A percentile compares a stretch with the other conserved stretches of the same genome.
These are phyloP conservation scores for Antarctomyces pellizariae DNA, from an alignment of 495 filamentous ascomycete species.

Conservation along the genomic window DNA sequence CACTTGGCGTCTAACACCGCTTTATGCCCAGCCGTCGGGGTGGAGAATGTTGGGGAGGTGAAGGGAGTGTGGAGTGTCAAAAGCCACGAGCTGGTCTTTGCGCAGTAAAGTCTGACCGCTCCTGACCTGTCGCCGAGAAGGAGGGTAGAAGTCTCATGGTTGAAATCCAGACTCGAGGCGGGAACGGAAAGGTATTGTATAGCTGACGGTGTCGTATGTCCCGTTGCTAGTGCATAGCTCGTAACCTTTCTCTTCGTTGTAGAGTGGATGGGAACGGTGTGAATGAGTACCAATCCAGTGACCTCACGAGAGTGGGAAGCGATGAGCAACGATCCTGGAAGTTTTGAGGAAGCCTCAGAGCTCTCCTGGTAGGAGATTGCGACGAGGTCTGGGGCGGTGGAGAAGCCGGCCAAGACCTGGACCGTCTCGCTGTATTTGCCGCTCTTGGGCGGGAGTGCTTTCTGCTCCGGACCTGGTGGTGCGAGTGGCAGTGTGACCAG, in stretches of 20 bases:
- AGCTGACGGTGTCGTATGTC: slow-evolving; percentile 33
- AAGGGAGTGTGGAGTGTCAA: slow-evolving; percentile 45
- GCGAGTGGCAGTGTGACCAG: slow-evolving; percentile 49
- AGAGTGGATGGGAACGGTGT: slow-evolving; percentile 3
- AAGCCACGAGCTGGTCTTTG: no score
- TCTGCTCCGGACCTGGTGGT: slow-evolving; percentile 42
- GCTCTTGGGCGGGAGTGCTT: slow-evolving; percentile 20
- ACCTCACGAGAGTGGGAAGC: slow-evolving; percentile 36
- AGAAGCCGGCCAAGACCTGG: no score
- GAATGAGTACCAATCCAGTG: slow-evolving; percentile 22
- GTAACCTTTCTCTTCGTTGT: slow-evolving; percentile 1
- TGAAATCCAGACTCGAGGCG: slow-evolving; percentile 47
- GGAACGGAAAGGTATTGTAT: slow-evolving; percentile 39
- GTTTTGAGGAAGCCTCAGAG: no score
- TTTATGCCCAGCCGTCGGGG: slow-evolving; percentile 48
- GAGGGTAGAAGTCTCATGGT: slow-evolving; percentile 26
- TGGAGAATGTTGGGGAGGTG: no score
- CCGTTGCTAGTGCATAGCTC: slow-evolving; percentile 15
- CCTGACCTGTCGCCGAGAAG: no score
- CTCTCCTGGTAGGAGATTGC: no score
- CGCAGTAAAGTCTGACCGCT: no score
- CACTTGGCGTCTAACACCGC: slow-evolving; percentile 61
- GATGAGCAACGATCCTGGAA: no score
- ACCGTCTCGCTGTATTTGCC: no score
- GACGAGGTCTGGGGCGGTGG: no score